Evolutionary conservation across 108 stramenopile genomes (phyloP), one percentile per base, ranked within the genome.

Genomic region (Cyclostephanos tholiformis): DNA sequence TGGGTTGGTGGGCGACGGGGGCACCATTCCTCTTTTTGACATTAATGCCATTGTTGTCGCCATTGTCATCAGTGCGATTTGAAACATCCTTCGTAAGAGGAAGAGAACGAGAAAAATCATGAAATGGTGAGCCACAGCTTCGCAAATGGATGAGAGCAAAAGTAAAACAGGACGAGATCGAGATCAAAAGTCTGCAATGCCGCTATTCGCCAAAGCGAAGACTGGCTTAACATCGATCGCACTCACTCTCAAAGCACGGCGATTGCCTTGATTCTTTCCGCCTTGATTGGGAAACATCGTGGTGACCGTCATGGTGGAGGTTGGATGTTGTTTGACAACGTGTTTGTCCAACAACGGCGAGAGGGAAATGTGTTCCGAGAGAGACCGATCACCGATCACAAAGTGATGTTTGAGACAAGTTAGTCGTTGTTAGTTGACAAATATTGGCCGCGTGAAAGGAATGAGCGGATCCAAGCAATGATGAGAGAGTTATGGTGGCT

Each of bases 241-340:
- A 70, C 79, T 56, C 62, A 80, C 79, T 64, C 72, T 74, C 43
- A 80, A 23, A 71, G 73, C 79, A 65, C 79, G 79, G 35, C 79
- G 72, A 63, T 50, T 52, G 48, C 72, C 79, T 73, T 62, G 72
- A 29, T 30, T 36, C 36, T 55, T 60, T 10, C 38, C 55, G 51
- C 30, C 59, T 50, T 77, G 76, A 51, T 70, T 70, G 29, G 72
- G 72, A 26, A 69, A 69, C 56, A 74, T 69, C 64, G 70, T 80
- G 6, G 60, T 76, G 19, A 60, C 26, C 2, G 65, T 41, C 27
- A 41, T 48, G 46, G 49, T 46, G 25, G 44, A 0, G 19, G 65
- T 16, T 26, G 35, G 32, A 4, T 46, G 39, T 30, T 13, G 32
- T 35, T 36, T 60, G 59, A 60, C 59, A 60, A 55, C 53, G 7